Evolutionary conservation across 2,329 filamentous ascomycete genomes (phyloP).

Genomic region (Verticillium zaregamsianum): DNA sequence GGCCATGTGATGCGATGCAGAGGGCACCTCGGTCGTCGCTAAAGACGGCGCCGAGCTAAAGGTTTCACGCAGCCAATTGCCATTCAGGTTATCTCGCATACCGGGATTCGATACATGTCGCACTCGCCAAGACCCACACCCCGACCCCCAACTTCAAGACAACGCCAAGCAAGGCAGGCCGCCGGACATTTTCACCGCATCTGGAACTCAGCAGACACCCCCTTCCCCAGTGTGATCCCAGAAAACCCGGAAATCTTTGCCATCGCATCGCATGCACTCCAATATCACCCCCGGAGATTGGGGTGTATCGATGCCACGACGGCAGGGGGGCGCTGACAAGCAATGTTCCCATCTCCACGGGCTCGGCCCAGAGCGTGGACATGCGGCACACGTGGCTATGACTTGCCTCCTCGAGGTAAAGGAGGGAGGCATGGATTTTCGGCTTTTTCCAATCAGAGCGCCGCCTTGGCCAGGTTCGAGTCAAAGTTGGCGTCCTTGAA

Average conservation of each 20-base stretch:
- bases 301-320: background rate
- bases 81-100: background rate
- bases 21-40: background rate
- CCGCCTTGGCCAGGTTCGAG: conserved; percentile 11
- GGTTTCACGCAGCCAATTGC: background rate
- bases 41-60: background rate
- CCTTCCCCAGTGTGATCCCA: too few relatives aligned
- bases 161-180: background rate
- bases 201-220: background rate
- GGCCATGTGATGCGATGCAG: background rate
- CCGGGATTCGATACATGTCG: background rate
- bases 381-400: too few relatives aligned
- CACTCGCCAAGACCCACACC: background rate
- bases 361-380: too few relatives aligned
- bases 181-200: background rate
- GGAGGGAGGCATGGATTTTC: too few relatives aligned
- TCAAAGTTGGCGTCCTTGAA: conserved; percentile 21
- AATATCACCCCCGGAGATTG: background rate
- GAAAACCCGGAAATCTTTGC: too few relatives aligned
- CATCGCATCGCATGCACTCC: background rate
- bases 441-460: conserved; percentile 1
- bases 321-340: background rate
- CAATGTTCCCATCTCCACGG: too few relatives aligned
- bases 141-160: background rate
- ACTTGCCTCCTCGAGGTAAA: background rate